Conservation (phyloP, 495 filamentous ascomycete genomes). For the Talaromyces adpressus region DNA sequence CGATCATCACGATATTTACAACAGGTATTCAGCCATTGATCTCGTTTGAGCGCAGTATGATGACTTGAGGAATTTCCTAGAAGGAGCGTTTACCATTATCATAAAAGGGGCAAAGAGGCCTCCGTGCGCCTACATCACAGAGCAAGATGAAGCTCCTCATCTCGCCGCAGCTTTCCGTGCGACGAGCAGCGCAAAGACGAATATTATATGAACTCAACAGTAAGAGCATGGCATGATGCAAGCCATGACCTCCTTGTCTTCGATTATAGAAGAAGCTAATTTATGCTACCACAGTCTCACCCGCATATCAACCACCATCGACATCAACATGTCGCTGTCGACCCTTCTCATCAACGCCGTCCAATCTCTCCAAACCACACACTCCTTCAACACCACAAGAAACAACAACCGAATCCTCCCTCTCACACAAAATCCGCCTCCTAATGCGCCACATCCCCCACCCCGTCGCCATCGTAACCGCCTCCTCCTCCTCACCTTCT, state of each 20-base stretch:
- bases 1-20: background rate
- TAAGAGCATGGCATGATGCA: background rate
- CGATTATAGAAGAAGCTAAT: background rate
- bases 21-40: background rate
- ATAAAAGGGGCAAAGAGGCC: background rate
- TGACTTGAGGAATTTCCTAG: background rate
- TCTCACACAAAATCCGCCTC: conserved; percentile 37
- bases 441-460: conserved; percentile 67
- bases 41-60: background rate
- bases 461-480: conserved; percentile 67
- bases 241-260: background rate
- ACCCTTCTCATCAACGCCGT: background rate
- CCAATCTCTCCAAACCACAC: background rate
- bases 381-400: background rate
- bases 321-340: background rate
- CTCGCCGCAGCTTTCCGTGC: background rate
- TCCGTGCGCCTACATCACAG: background rate
- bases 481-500: conserved; percentile 14
- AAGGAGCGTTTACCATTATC: background rate
- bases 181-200: background rate
- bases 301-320: background rate
- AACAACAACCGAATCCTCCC: background rate
- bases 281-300: background rate
- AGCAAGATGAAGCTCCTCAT: conserved; percentile 1
- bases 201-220: background rate